Conservation (phyloP, 345 rosid species). For the Rhizophora mangle region DNA sequence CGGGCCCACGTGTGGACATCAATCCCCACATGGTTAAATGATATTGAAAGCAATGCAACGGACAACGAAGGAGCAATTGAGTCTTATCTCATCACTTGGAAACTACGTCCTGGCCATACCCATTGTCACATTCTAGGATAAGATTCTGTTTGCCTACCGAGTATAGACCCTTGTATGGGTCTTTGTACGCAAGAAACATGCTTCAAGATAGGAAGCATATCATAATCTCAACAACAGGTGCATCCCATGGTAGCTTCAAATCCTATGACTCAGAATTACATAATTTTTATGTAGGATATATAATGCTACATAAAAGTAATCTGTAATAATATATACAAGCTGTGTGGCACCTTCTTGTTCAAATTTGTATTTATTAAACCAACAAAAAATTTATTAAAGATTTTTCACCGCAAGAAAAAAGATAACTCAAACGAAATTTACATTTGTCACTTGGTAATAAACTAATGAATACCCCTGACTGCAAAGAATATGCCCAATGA, state of each 20-base stretch:
- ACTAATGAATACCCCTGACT: conserved; percentile 2
- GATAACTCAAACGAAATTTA: neutral
- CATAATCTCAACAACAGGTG: too few relatives aligned
- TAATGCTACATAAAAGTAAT: too few relatives aligned
- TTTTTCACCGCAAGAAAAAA: neutral
- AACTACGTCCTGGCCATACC: conserved; percentile 35
- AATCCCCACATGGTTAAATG: conserved; percentile 6
- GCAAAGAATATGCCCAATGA: neutral
- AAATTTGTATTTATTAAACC: too few relatives aligned
- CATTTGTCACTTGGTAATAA: conserved; percentile 1
- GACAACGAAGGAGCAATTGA: conserved; percentile 9
- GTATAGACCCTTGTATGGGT: conserved; percentile 2
- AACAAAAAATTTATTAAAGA: too few relatives aligned
- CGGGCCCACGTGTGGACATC: conserved; percentile 11
- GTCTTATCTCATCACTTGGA: conserved; percentile 28
- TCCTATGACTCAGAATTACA: too few relatives aligned
- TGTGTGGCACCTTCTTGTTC: too few relatives aligned
- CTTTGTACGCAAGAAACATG: conserved; percentile 20
- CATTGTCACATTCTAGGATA: conserved; percentile 27
- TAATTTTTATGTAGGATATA: too few relatives aligned
- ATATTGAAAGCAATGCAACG: neutral
- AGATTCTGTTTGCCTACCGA: conserved; percentile 21
- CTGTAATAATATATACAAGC: too few relatives aligned
- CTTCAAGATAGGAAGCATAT: conserved; percentile 40
- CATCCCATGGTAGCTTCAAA: too few relatives aligned